Percentiles rank a stretch among this genome's conserved stretches.
These are phyloP conservation scores for Sugiyamaella smithiae DNA, from an alignment of 805 yeast species.

Conservation along the genomic window DNA sequence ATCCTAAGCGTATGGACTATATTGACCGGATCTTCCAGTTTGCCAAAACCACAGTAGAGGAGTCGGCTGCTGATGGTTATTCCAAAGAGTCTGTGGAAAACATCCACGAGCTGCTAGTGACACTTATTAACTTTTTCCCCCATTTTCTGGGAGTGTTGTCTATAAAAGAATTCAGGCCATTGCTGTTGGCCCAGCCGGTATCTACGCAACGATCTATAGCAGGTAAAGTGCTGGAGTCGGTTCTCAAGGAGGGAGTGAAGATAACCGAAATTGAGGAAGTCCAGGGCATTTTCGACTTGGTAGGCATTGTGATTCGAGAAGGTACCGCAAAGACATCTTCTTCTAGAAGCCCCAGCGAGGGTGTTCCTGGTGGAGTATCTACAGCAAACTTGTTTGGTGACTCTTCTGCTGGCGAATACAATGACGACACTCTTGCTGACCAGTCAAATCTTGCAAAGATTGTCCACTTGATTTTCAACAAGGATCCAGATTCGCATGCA, in stretches of 20 bases:
- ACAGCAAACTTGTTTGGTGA: slow-evolving; percentile 6
- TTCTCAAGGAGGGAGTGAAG: slow-evolving; percentile 42
- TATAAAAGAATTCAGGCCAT: slow-evolving; percentile 49
- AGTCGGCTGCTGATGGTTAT: slow-evolving; percentile 23
- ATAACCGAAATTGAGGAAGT: slow-evolving; percentile 49
- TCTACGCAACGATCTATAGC: slow-evolving; percentile 57
- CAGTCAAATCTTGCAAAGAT: slow-evolving; percentile 54
- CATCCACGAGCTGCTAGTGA: slow-evolving; percentile 33
- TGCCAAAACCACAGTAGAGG: slow-evolving; percentile 34
- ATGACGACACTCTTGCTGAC: slow-evolving; percentile 30
- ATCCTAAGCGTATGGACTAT: slow-evolving; percentile 58
- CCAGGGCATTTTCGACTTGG: slow-evolving; percentile 56
- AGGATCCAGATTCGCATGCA: slow-evolving; percentile 46
- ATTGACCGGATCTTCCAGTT: slow-evolving; percentile 60
- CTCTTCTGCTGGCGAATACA: slow-evolving; percentile 2
- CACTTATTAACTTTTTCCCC: slow-evolving; percentile 34
- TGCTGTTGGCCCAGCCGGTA: slow-evolving; percentile 52
- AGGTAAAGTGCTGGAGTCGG: slow-evolving; percentile 55
- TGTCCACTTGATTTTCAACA: slow-evolving; percentile 57
- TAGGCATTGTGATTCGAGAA: slow-evolving; percentile 39
- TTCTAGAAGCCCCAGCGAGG: slow-evolving; percentile 6
- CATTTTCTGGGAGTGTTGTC: slow-evolving; percentile 33
- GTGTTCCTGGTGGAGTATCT: slow-evolving; percentile 26
- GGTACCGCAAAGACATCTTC: slow-evolving; percentile 26
- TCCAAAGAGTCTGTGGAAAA: slow-evolving; percentile 30